Percentiles rank a stretch among this genome's conserved stretches.
Conservation (phyloP, 2,329 filamentous ascomycete genomes). For the Clarireedia sp. region DNA sequence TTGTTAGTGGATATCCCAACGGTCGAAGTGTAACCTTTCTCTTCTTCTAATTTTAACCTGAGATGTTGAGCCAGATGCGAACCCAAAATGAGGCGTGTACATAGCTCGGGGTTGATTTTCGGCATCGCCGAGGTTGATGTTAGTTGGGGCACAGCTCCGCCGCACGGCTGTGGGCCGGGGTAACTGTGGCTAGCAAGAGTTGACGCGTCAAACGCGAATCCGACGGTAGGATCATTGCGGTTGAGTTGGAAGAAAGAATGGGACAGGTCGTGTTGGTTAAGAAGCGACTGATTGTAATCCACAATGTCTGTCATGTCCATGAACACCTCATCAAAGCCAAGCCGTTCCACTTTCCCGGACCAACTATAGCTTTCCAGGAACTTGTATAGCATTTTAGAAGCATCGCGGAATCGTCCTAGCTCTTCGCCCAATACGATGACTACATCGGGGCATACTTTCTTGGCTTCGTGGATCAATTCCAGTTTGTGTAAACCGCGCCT, state of each 20-base stretch:
- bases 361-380: conserved; percentile 69
- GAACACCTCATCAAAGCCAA: conserved; percentile 84
- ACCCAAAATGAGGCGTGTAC: conserved; percentile 58
- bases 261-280: conserved; percentile 57
- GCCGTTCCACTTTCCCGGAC: conserved; percentile 67
- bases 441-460: conserved; percentile 70
- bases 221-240: conserved; percentile 63
- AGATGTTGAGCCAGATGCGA: conserved; percentile 75
- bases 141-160: not conserved
- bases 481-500: conserved; percentile 69
- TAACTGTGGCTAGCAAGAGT: conserved; percentile 49
- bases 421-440: conserved; percentile 84
- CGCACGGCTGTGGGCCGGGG: conserved; percentile 10
- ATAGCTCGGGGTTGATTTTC: conserved; percentile 16
- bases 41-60: conserved; percentile 61
- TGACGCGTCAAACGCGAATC: conserved; percentile 72
- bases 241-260: conserved; percentile 76
- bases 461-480: conserved; percentile 77
- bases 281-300: conserved; percentile 65
- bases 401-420: conserved; percentile 74
- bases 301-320: conserved; percentile 74
- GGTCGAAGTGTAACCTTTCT: conserved; percentile 78
- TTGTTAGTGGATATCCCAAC: conserved; percentile 87
- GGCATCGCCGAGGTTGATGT: conserved; percentile 1
- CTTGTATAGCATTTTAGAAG: conserved; percentile 70